phyloP scores from a whole-genome alignment of 192 early-diverging fungal genomes.

The Mortierella claussenii region DNA sequence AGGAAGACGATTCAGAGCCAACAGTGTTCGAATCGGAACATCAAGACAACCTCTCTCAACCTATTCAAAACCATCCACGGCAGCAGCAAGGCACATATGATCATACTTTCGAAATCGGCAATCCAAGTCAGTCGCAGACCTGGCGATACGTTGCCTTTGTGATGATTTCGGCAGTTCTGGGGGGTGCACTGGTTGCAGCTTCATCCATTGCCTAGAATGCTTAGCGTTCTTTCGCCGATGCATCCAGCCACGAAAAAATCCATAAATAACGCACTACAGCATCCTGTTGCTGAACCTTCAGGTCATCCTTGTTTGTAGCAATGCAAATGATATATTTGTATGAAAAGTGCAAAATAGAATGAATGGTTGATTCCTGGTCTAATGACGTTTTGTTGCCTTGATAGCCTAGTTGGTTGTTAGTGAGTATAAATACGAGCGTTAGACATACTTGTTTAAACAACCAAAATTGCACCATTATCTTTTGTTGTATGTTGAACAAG shows the following conservation, averaged over 20 bases:
- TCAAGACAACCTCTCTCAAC: background rate
- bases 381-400: conserved; percentile 48
- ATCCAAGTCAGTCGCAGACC: conserved; percentile 27
- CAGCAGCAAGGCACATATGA: conserved; percentile 7
- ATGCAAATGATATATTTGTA: conserved; percentile 45
- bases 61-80: background rate
- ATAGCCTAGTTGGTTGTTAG: conserved; percentile 15
- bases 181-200: conserved; percentile 22
- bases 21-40: background rate
- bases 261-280: no score
- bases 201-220: conserved; percentile 14
- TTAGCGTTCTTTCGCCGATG: no score
- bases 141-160: conserved; percentile 37
- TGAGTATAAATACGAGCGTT: background rate
- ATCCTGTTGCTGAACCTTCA: no score
- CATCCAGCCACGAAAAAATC: no score
- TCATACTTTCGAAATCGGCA: conserved; percentile 46
- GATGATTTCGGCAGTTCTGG: conserved; percentile 11
- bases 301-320: background rate
- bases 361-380: conserved; percentile 7
- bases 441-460: background rate
- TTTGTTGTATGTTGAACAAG: no score
- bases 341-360: conserved; percentile 21
- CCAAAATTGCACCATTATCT: no score
- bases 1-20: conserved; percentile 9